phyloP scores from a whole-genome alignment of 805 yeast species.

The Myxozyma kluyveri region DNA sequence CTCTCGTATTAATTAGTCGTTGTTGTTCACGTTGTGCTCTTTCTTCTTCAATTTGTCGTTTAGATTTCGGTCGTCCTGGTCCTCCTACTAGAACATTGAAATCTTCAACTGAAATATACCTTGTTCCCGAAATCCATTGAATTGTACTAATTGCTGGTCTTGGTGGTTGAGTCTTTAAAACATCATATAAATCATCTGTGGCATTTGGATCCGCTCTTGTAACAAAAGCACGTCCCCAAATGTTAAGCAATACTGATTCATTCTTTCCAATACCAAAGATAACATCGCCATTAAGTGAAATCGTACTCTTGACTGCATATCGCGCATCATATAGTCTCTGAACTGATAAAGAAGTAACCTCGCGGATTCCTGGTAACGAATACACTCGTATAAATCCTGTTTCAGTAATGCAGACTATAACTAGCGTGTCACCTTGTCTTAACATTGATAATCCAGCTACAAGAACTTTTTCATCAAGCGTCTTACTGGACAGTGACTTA shows the following conservation, averaged over 20 bases:
- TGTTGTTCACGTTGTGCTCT: slow-evolving; percentile 31
- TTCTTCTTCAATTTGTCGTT: slow-evolving; percentile 39
- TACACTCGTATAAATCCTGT: slow-evolving; percentile 48
- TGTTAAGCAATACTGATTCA: slow-evolving; percentile 52
- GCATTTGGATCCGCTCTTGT: slow-evolving; percentile 10
- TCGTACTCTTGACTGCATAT: slow-evolving; percentile 34
- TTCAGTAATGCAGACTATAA: slow-evolving; percentile 45
- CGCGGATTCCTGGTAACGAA: slow-evolving; percentile 26
- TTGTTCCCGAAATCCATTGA: slow-evolving; percentile 83
- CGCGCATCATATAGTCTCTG: slow-evolving; percentile 27
- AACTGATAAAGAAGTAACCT: slow-evolving; percentile 26
- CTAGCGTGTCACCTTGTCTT: slow-evolving; percentile 48
- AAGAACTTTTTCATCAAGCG: slow-evolving; percentile 48
- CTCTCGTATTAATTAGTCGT: slow-evolving; percentile 10
- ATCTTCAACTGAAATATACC: slow-evolving; percentile 58
- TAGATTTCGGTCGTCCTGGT: slow-evolving; percentile 60
- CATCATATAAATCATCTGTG: slow-evolving; percentile 65
- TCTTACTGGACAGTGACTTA: slow-evolving; percentile 58
- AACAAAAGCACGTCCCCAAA: slow-evolving; percentile 45
- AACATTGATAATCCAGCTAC: slow-evolving; percentile 52
- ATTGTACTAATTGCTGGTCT: slow-evolving; percentile 77
- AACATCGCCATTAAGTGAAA: slow-evolving; percentile 44
- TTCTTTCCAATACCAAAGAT: slow-evolving; percentile 54
- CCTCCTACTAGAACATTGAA: slow-evolving; percentile 70
- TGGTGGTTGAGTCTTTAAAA: slow-evolving; percentile 62